These are phyloP conservation scores for Globisporangium iwayamae DNA, from an alignment of 352 stramenopile genomes.

Conservation along the genomic window DNA sequence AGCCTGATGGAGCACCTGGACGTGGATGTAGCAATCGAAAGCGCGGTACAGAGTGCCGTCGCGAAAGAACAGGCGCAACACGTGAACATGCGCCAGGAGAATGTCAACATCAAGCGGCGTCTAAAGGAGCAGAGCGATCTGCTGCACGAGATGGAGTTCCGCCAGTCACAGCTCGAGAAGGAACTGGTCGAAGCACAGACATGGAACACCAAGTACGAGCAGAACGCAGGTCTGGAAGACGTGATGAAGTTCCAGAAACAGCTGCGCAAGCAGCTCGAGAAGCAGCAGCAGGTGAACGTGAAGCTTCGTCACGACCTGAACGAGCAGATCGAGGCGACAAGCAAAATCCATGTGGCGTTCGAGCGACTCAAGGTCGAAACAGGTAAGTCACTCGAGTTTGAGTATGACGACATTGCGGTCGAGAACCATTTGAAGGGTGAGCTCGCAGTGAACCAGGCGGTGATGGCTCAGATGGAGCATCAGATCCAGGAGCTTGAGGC, in stretches of 20 bases:
- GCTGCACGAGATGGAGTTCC: constrained; percentile 50
- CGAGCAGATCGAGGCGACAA: constrained; percentile 51
- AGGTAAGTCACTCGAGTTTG: constrained; percentile 40
- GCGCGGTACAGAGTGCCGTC: constrained; percentile 30
- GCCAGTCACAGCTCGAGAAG: constrained; percentile 53
- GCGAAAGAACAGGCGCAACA: constrained; percentile 30
- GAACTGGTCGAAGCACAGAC: constrained; percentile 50
- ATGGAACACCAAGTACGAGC: constrained; percentile 72
- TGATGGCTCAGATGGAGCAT: constrained; percentile 58
- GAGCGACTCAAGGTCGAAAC: constrained; percentile 55
- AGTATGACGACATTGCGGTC: constrained; percentile 57
- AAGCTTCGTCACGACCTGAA: constrained; percentile 59
- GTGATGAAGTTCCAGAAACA: constrained; percentile 76
- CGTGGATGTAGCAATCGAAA: constrained; percentile 27
- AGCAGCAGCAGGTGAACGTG: constrained; percentile 55
- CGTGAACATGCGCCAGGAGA: constrained; percentile 27
- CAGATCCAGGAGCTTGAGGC: constrained; percentile 62
- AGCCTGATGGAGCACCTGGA: constrained; percentile 56
- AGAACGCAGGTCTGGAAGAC: constrained; percentile 59
- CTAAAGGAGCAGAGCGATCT: constrained; percentile 49
- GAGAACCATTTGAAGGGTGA: constrained; percentile 54
- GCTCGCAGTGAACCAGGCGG: constrained; percentile 48
- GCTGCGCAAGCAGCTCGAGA: constrained; percentile 55
- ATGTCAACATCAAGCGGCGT: constrained; percentile 35
- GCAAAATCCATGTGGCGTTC: constrained; percentile 53